A percentile compares a stretch with the other conserved stretches of the same genome.
Conservation (phyloP, 2,329 filamentous ascomycete species). For the Penicillium crustosum region DNA sequence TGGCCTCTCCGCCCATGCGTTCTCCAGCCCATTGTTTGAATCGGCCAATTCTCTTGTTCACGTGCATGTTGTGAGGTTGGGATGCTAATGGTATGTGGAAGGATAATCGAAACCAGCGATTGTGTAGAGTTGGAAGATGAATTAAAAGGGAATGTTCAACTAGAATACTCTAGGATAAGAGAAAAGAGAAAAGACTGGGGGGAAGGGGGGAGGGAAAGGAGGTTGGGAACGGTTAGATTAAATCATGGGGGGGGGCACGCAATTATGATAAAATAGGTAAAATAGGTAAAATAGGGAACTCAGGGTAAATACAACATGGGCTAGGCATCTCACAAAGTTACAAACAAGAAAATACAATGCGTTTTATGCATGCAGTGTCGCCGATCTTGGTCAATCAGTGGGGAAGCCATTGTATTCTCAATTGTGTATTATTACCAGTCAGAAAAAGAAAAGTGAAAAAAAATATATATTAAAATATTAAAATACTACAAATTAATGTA, state of each 20-base stretch:
- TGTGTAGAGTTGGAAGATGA: conserved; percentile 1
- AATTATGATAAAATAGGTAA: conserved; percentile 10
- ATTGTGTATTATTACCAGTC: background rate
- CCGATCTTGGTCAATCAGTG: conserved; percentile 24
- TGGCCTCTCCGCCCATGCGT: conserved; percentile 89
- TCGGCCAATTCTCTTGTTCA: conserved; percentile 88
- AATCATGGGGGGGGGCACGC: conserved; percentile 11
- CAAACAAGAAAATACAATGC: conserved; percentile 15
- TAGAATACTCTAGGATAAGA: background rate
- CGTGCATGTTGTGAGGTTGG: conserved; percentile 50
- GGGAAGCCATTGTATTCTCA: conserved; percentile 11
- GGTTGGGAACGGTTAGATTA: conserved; percentile 20
- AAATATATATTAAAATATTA: too few species aligned
- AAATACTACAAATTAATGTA: too few species aligned
- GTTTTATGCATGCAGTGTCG: conserved; percentile 21
- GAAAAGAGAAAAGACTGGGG: conserved; percentile 3
- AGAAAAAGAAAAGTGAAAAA: too few species aligned
- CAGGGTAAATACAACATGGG: background rate
- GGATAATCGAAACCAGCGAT: conserved; percentile 8
- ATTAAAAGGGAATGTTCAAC: background rate
- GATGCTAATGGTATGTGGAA: conserved; percentile 6
- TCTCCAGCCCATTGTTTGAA: conserved; percentile 98
- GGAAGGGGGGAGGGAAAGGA: conserved; percentile 6
- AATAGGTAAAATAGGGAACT: conserved; percentile 4
- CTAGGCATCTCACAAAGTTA: conserved; percentile 12